Percentiles rank a stretch among this genome's conserved stretches.
phyloP scores from a whole-genome alignment of 2,329 filamentous ascomycete species.

The Aplosporella prunicola region DNA sequence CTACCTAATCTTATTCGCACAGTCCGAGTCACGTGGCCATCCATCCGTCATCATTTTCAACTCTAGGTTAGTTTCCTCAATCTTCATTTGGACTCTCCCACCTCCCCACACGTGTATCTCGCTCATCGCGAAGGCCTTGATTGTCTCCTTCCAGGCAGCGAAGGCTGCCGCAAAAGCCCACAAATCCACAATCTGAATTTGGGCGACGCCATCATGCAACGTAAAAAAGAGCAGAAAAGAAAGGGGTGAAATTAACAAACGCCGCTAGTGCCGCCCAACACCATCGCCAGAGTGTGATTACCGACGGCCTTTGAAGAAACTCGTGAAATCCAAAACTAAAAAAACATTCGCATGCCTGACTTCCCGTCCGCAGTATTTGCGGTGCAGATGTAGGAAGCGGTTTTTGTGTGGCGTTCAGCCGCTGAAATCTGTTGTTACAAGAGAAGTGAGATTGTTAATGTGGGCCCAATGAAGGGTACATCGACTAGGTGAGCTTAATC shows the following conservation, averaged over 20 bases:
- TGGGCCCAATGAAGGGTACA: constrained; percentile 9
- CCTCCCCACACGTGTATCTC: too few relatives aligned
- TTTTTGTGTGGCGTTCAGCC: not conserved
- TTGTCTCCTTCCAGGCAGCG: too few relatives aligned
- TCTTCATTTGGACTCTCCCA: too few relatives aligned
- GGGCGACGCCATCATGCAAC: constrained; percentile 9
- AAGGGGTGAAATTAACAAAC: not conserved
- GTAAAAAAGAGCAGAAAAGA: constrained; percentile 1
- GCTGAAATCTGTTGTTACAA: not conserved
- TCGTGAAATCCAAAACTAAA: not conserved
- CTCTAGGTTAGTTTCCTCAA: too few relatives aligned
- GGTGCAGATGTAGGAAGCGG: too few relatives aligned
- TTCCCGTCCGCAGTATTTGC: not conserved
- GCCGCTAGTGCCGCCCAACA: constrained; percentile 5
- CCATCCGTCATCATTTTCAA: too few relatives aligned
- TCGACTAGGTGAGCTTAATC: constrained; percentile 3
- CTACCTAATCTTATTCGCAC: too few relatives aligned
- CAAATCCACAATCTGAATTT: constrained; percentile 10
- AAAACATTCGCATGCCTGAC: not conserved
- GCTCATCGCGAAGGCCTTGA: too few relatives aligned
- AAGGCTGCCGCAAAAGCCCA: too few relatives aligned
- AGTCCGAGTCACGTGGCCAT: too few relatives aligned
- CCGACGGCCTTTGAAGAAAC: not conserved
- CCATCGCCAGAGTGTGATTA: too few relatives aligned
- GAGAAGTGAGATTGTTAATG: not conserved